Base-by-base conservation (phyloP, 2,329 filamentous ascomycete species). In the Colletotrichum tropicale region DNA sequence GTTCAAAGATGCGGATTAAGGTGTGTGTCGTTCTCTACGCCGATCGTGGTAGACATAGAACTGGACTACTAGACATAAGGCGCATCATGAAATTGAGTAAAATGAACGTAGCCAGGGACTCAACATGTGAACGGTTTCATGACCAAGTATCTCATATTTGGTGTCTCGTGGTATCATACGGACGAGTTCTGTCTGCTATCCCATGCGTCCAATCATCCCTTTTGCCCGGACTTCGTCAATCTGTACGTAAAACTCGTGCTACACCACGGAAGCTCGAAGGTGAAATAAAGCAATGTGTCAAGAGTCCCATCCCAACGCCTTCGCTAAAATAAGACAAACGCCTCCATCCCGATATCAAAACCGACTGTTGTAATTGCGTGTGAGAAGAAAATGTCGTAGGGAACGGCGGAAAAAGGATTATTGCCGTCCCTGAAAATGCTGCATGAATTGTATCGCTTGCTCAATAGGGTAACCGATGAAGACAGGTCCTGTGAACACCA, bases 381-480 rank as follows among this genome's bases (percentile, higher is more conserved):
- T 56, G 30, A 70, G 18, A 74, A 71, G 72, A 70, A 56, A 76
- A 73, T 36, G 62, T 24, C 71, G 36, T 16, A 67, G 62, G 73
- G 61, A 36, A 26, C 61, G 18, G 55, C 34, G 16, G 8, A 32
- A 12, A 12, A 48, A 60, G 21, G n/a, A 48, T 56, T 78, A 65
- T 71, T 78, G 70, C 80, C 79, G 61, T 15, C 78, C 80, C 82
- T 87, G 88, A 75, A 88, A 89, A 71, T 91, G 88, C 79, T 94
- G 92, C 87, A 98, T 90, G 67, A 98, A 89, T 70, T 91, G 89
- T 28, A 95, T 90, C n/a, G 95, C 94, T 82, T 98, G 93, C 75
- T 98, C 95, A 76, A 95, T 91, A 12, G 94, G 92, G 81, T 98
- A 98, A 0, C 96, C 96, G 80, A 98, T 95, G 81, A 98, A 98